Evolutionary conservation across 108 stramenopile genomes (phyloP), one percentile per base, ranked within the genome.

Genomic region (Skeletonema marinoi): DNA sequence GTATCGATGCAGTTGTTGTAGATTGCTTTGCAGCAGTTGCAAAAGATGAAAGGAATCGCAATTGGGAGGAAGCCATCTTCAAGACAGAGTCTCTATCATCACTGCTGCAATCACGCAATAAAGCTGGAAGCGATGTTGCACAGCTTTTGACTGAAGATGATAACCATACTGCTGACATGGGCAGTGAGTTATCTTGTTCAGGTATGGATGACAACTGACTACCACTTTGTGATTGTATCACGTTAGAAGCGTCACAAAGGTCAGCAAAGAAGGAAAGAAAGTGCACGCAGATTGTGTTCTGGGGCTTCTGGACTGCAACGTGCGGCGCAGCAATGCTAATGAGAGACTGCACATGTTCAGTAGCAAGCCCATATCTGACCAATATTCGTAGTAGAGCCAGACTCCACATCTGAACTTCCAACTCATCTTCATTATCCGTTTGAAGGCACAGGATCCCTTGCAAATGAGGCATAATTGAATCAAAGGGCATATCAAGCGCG

Each of bases 361-460:
- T 75, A 6, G 84, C 90, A 60, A 92, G 66, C 7, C 95, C 93
- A 71, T 96, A 96, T 56, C 90, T 74, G 44, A 96, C 41, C 58
- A 92, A 46, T 3, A 79, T 90, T 35, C 95, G 75, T 82, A 93
- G 81, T 50, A 96, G 71, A n/a, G 86, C 65, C 0, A 96, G 50
- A 35, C 84, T 78, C 85, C 86, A 84, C 16, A 66, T 68, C 70
- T 96, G 91, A 13, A 89, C 51, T 30, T 65, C 66, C 25, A 66
- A 44, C 32, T 87, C 87, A 48, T 75, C 50, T 44, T 72, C 44
- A 46, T 66, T 71, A 17, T 69, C 35, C 9, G 83, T 60, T 35
- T 70, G 44, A 54, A 74, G 17, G 41, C 71, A 78, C 31, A 85
- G 51, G 50, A 85, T 78, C 31, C 72, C 85, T 32, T 82, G 85